Base-by-base conservation (phyloP, 2,329 filamentous ascomycete species). In the Rhinocladiella mackenziei region DNA sequence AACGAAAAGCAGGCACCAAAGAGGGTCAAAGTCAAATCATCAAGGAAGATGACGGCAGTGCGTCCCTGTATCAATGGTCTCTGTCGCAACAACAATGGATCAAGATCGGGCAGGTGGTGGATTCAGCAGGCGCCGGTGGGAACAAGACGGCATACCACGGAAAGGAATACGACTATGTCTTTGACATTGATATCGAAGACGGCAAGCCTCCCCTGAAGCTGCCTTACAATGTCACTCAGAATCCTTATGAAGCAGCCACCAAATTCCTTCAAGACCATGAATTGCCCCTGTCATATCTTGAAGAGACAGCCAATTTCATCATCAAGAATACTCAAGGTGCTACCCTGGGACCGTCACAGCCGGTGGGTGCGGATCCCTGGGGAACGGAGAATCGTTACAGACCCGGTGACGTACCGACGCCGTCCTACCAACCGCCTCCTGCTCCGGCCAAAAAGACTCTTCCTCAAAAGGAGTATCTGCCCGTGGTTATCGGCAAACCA, bases 11-110 rank as follows among this genome's bases (percentile, higher is more conserved):
- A 0, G 92, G 92, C 3, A 92, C 86, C n/a, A 95, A 95, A 65
- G 92, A 98, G 54, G 92, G 92, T 0, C 91, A 98, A 61, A 85
- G 95, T 4, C 84, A 94, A 58, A 94, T 94, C 80, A 91, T 96
- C 58, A 80, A 78, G 47, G 85, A 95, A 62, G 70, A 77, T 5
- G 83, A 94, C 59, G 88, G 88, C 33, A 86, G 80, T 39, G 76
- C 96, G 20, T 88, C 85, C 3, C 89, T 89, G 6, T 87, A 97
- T 61, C 82, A 86, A 50, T 97, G 91, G 91, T 94, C 89, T 53
- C 56, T 65, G 58, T 70, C 77, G 53, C 74, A 83, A 50, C 74
- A 80, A 39, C 74, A 89, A 62, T 96, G 89, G 89, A 73, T 88
- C 45, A 84, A 84, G 51, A 84, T 97, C 6, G 92, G 92, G n/a